Percentiles rank a stretch among this genome's conserved stretches.
These are phyloP conservation scores for Grosmannia clavigera DNA, from an alignment of 2,329 filamentous ascomycete genomes.

Conservation along the genomic window DNA sequence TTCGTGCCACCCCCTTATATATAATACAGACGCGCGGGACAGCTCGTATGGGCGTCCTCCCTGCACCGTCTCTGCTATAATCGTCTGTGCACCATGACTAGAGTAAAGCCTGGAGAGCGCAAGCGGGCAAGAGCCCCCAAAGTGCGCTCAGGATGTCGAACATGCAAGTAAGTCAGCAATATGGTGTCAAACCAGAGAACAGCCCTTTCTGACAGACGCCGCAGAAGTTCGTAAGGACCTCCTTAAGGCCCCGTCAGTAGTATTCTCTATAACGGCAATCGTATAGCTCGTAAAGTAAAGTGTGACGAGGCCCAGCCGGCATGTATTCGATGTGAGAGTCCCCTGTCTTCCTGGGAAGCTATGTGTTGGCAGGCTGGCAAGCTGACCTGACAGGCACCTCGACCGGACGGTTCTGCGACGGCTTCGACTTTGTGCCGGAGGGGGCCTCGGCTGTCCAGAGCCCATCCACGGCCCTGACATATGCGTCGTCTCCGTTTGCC, in stretches of 20 bases:
- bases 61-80: neutral
- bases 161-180: conserved; percentile 10
- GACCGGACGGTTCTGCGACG: conserved; percentile 6
- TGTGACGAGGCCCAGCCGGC: conserved; percentile 8
- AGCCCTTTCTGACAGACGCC: neutral
- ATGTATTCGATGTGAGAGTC: conserved; percentile 5
- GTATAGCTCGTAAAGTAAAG: conserved; percentile 7
- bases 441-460: neutral
- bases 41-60: neutral
- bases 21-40: neutral
- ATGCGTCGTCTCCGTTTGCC: neutral
- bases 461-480: neutral
- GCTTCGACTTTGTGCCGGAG: neutral
- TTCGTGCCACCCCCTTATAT: neutral
- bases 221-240: neutral
- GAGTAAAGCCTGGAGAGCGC: conserved; percentile 8
- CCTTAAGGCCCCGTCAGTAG: neutral
- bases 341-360: too few species aligned
- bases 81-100: conserved; percentile 2
- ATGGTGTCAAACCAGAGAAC: neutral
- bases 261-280: neutral
- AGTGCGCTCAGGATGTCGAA: conserved; percentile 9
- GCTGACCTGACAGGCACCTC: conserved; percentile 2
- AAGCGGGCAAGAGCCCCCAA: conserved; percentile 9
- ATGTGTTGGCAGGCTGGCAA: neutral